These are phyloP conservation scores for Trichothecium roseum DNA, from an alignment of 2,329 filamentous ascomycete species.

Conservation along the genomic window DNA sequence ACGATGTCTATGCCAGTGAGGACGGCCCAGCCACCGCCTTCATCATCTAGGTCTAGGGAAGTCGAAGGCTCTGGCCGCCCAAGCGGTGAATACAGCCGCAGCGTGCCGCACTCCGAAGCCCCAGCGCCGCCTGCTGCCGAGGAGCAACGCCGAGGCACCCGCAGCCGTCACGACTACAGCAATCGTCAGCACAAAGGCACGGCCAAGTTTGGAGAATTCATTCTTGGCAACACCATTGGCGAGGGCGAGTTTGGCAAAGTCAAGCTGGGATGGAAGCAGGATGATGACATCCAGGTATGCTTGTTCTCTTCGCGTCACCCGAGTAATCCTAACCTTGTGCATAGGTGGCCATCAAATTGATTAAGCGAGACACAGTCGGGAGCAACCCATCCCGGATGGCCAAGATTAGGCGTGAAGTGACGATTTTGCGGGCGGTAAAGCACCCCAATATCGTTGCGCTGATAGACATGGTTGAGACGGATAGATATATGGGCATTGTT, in stretches of 20 bases:
- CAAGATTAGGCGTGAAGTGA: constrained; percentile 96
- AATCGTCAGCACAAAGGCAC: constrained; percentile 45
- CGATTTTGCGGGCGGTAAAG: constrained; percentile 75
- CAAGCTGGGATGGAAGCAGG: constrained; percentile 95
- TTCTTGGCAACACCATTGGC: constrained; percentile 88
- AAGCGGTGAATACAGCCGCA: constrained; percentile 26
- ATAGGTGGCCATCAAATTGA: constrained; percentile 93
- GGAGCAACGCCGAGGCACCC: constrained; percentile 36
- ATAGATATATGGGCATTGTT: constrained; percentile 94
- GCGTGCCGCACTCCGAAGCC: constrained; percentile 3
- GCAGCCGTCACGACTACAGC: constrained; percentile 50
- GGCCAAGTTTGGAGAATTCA: constrained; percentile 90
- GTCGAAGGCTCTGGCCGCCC: constrained; percentile 34
- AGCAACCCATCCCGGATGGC: constrained; percentile 80
- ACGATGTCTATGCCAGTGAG: constrained; percentile 34
- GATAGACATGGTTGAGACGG: constrained; percentile 97
- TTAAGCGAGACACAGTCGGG: constrained; percentile 82
- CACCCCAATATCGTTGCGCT: constrained; percentile 96
- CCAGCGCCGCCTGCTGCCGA: constrained; percentile 10
- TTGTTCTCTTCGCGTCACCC: background rate
- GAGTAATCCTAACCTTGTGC: background rate
- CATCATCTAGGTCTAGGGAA: constrained; percentile 52
- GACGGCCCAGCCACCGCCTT: constrained; percentile 21
- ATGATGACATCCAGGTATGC: constrained; percentile 70
- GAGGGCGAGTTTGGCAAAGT: constrained; percentile 99